Evolutionary conservation across 2,329 filamentous ascomycete species (phyloP), one percentile per base, ranked within the genome.

Genomic region (Sporothrix luriei): DNA sequence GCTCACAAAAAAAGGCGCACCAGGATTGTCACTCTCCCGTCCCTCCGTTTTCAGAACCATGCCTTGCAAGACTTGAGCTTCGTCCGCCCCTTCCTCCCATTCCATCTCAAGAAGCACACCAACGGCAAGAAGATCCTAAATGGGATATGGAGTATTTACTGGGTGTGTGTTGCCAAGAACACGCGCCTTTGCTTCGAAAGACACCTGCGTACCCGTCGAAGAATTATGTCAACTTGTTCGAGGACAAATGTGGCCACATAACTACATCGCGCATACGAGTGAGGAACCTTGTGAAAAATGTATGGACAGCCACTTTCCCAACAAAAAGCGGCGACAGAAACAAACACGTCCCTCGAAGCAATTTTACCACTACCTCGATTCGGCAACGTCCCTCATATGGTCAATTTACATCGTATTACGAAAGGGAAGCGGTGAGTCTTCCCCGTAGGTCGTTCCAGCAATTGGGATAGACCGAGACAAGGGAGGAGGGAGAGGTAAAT

Each of bases 341-440:
- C n/a, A 10, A 61, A 24, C 19, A 61, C 26, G 38, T 38, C n/a
- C n/a, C 38, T 26, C 57, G 38, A 26, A 19, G 38, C 21, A 62
- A 62, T 62, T 62, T 59, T 11, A 40, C 52, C 33, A 21, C 40
- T 46, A 43, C 57, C n/a, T 61, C 38, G 38, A 43, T 61, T 61
- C 38, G 57, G 57, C 57, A 46, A 57, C 38, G 38, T n/a, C 6
- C 6, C 38, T 62, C 55, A 59, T 40, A 29, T 59, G 55, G 55
- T 26, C 51, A 54, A 61, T 33, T 43, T 38, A 10, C 57, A 62
- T 3, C 43, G 14, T 14, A 46, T 40, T n/a, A n/a, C n/a, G n/a
- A 38, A 33, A 61, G 55, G 19, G 59, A 29, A 49, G 61, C 68
- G 68, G 68, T 69, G 68, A 69, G 68, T 57, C 51, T 66, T 54